These are phyloP conservation scores for Juglanconis oblonga DNA, from an alignment of 2,329 filamentous ascomycete genomes.

Conservation along the genomic window DNA sequence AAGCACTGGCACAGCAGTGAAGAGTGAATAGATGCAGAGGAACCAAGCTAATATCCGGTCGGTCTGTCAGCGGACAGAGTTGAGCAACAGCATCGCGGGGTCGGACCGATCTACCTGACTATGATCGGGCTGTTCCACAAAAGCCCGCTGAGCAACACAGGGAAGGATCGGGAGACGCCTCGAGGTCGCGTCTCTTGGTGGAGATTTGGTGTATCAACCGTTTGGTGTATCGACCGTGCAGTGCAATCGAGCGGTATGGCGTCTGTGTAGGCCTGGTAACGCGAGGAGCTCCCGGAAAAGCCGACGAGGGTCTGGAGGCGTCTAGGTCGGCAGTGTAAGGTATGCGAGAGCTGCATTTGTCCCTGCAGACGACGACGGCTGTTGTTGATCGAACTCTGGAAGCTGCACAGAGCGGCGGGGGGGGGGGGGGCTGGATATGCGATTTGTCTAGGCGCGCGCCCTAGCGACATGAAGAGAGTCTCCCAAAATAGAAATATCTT, in stretches of 20 bases:
- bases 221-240: neutral
- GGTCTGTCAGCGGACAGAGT: neutral
- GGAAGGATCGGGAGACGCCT: neutral
- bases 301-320: slow-evolving; percentile 14
- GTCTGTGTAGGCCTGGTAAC: neutral
- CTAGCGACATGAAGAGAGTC: neutral
- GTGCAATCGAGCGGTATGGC: neutral
- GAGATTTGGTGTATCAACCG: neutral
- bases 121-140: slow-evolving; percentile 8
- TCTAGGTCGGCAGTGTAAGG: slow-evolving; percentile 23
- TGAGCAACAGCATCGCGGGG: slow-evolving; percentile 5
- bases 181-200: neutral
- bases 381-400: slow-evolving; percentile 6
- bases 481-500: neutral
- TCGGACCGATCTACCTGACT: slow-evolving; percentile 15
- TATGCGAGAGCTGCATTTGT: slow-evolving; percentile 23
- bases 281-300: slow-evolving; percentile 6
- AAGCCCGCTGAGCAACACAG: slow-evolving; percentile 9
- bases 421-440: neutral
- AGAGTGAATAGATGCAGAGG: neutral
- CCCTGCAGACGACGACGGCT: slow-evolving; percentile 11
- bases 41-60: slow-evolving; percentile 7
- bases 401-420: slow-evolving; percentile 6
- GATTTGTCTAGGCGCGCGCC: slow-evolving; percentile 4
- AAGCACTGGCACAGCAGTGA: slow-evolving; percentile 6